phyloP scores from a whole-genome alignment of 2,329 filamentous ascomycete species.

The Pseudogymnoascus sp. region DNA sequence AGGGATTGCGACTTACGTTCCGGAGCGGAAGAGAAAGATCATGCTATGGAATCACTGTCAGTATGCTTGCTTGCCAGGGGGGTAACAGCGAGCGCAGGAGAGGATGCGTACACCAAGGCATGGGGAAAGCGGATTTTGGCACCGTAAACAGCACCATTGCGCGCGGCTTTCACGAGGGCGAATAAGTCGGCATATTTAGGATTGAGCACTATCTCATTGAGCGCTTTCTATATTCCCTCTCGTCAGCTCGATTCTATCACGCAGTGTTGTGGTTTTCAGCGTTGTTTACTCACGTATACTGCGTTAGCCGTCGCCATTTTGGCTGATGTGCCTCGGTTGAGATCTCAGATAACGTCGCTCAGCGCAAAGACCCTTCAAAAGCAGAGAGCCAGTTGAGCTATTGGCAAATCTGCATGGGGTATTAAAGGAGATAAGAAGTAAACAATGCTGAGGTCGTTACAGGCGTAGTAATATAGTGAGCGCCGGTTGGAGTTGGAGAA shows the following conservation, averaged over 20 bases:
- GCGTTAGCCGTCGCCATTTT: conserved; percentile 5
- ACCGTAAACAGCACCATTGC: conserved; percentile 96
- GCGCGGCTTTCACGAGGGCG: conserved; percentile 81
- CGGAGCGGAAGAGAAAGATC: conserved; percentile 93
- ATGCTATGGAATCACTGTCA: conserved; percentile 50
- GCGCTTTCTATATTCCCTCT: conserved; percentile 27
- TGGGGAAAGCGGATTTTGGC: conserved; percentile 97
- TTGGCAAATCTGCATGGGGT: background rate
- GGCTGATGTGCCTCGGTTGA: conserved; percentile 12
- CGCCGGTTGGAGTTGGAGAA: background rate
- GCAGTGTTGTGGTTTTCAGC: background rate
- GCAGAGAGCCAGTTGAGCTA: background rate
- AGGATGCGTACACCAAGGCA: conserved; percentile 65
- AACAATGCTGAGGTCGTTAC: background rate
- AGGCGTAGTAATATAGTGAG: background rate
- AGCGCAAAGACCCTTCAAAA: background rate
- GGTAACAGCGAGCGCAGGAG: conserved; percentile 6
- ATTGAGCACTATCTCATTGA: conserved; percentile 74
- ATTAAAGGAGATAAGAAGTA: background rate
- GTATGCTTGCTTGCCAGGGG: background rate
- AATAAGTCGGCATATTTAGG: conserved; percentile 80
- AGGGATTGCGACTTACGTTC: conserved; percentile 57
- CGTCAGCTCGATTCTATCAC: conserved; percentile 14
- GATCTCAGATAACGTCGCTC: conserved; percentile 4
- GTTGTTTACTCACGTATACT: conserved; percentile 10